phyloP scores from a whole-genome alignment of 306 rosid genomes.

The Hippophae rhamnoides region DNA sequence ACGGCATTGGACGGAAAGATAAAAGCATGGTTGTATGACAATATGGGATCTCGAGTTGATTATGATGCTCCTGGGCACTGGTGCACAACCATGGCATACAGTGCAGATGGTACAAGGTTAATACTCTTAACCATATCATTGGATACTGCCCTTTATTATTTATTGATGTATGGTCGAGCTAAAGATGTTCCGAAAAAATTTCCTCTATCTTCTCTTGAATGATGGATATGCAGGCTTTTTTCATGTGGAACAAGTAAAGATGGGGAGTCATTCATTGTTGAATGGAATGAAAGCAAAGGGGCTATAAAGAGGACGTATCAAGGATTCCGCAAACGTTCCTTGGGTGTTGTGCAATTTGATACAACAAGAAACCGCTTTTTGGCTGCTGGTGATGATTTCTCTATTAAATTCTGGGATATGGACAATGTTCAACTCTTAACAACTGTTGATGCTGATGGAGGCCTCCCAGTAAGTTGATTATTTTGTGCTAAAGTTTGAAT shows the following conservation, averaged over 20 bases:
- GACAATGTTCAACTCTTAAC: slow-evolving; percentile 74
- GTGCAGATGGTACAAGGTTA: slow-evolving; percentile 87
- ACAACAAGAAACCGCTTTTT: slow-evolving; percentile 81
- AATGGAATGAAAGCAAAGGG: slow-evolving; percentile 97
- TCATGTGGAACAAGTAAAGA: slow-evolving; percentile 96
- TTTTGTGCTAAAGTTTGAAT: slow-evolving; percentile 10
- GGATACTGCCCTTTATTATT: background rate
- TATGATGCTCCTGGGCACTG: slow-evolving; percentile 77
- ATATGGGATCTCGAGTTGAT: slow-evolving; percentile 64
- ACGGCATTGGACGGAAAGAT: slow-evolving; percentile 72
- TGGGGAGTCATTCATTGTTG: slow-evolving; percentile 82
- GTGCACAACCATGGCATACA: slow-evolving; percentile 75
- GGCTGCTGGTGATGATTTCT: slow-evolving; percentile 94
- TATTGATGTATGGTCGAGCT: slow-evolving; percentile 4
- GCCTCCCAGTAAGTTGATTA: slow-evolving; percentile 71
- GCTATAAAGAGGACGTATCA: slow-evolving; percentile 84
- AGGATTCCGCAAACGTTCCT: slow-evolving; percentile 87
- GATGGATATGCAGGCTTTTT: slow-evolving; percentile 55
- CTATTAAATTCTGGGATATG: slow-evolving; percentile 97
- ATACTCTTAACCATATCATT: background rate
- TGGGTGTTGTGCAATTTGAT: slow-evolving; percentile 85
- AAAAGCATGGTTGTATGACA: slow-evolving; percentile 68
- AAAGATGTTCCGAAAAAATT: background rate
- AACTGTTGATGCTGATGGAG: slow-evolving; percentile 88
- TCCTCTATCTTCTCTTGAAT: slow-evolving; percentile 2